A percentile compares a stretch with the other conserved stretches of the same genome.
These are phyloP conservation scores for Myxozyma mucilagina DNA, from an alignment of 805 yeast species.

Conservation along the genomic window DNA sequence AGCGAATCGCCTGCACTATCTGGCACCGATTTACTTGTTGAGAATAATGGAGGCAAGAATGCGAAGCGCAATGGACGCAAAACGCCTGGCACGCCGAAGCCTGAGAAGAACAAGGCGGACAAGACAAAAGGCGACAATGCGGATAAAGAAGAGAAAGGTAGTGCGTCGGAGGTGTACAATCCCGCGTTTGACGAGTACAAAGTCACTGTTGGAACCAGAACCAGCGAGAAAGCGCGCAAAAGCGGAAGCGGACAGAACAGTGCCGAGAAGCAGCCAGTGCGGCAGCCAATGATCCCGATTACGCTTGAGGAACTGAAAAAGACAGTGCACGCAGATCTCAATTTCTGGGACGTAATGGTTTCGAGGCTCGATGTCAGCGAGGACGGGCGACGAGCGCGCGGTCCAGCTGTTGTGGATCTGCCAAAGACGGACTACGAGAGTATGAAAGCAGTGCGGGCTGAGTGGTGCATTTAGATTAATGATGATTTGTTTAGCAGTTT, in stretches of 20 bases:
- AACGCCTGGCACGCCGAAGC: neutral
- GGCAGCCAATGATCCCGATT: constrained; percentile 42
- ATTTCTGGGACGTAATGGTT: constrained; percentile 30
- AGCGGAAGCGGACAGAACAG: constrained; percentile 2
- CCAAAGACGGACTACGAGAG: neutral
- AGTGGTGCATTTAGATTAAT: neutral
- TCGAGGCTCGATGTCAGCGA: constrained; percentile 3
- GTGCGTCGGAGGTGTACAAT: neutral
- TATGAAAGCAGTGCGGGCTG: neutral
- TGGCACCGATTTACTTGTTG: neutral
- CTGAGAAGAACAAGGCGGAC: neutral
- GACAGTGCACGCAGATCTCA: constrained; percentile 26
- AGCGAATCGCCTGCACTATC: constrained; percentile 12
- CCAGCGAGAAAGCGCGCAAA: neutral
- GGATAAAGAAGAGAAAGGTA: too few species aligned
- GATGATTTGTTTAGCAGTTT: neutral
- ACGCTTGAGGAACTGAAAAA: constrained; percentile 38
- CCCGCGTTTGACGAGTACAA: constrained; percentile 24
- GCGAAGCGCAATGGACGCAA: neutral
- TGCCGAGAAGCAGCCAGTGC: constrained; percentile 31
- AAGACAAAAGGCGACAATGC: too few species aligned
- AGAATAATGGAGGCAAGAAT: neutral
- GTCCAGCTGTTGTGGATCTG: constrained; percentile 4
- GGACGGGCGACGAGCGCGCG: constrained; percentile 19
- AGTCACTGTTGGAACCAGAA: constrained; percentile 9